Evolutionary conservation across 129 eudicot genomes (phyloP).

Genomic region (sunflower (Helianthus annuus)): DNA sequence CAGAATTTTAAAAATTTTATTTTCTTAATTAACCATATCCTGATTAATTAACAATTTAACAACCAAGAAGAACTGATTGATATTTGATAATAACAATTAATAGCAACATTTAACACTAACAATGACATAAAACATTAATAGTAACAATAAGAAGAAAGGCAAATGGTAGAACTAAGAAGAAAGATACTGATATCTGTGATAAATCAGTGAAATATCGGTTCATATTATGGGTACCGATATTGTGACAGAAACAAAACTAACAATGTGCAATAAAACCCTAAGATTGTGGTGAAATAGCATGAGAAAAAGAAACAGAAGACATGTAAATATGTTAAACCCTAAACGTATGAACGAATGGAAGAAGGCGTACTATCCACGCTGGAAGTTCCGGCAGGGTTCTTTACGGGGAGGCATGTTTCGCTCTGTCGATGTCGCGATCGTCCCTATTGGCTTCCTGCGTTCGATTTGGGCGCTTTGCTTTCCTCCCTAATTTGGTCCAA

Average conservation of each 20-base stretch:
- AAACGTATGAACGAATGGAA: background rate
- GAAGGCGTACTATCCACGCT: constrained; percentile 66
- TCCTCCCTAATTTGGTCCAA: no score
- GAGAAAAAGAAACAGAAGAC: background rate
- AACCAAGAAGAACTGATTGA: background rate
- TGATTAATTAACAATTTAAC: background rate
- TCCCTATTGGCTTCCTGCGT: background rate
- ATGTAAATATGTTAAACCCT: constrained; percentile 4
- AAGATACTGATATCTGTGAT: no score
- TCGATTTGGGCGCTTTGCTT: no score
- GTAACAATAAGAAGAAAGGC: no score
- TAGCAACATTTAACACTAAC: no score
- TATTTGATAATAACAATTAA: no score
- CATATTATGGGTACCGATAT: no score
- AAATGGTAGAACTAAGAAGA: no score
- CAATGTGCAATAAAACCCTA: constrained; percentile 1
- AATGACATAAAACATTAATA: no score
- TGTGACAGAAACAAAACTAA: background rate
- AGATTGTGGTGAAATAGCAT: background rate
- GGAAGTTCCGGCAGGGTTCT: constrained; percentile 81
- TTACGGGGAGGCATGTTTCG: constrained; percentile 59
- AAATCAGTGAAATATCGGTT: no score
- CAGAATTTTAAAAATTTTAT: background rate
- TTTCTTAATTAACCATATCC: background rate
- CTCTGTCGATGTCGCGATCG: background rate